These are phyloP conservation scores for Ophiognomonia clavigignenti-juglandacearum DNA, from an alignment of 2,329 filamentous ascomycete genomes.

Conservation along the genomic window DNA sequence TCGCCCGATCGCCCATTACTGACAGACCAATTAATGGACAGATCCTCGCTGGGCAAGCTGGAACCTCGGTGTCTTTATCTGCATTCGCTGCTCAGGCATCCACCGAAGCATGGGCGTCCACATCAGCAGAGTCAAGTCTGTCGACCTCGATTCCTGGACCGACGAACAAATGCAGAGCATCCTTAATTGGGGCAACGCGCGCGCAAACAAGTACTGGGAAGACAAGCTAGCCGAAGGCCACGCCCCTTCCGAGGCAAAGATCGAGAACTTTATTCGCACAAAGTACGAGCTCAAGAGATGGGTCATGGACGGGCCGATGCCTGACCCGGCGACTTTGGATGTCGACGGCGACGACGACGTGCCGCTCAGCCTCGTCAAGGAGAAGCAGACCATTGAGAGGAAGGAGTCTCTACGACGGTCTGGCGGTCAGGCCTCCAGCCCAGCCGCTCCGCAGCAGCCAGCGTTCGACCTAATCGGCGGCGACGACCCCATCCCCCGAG, in stretches of 20 bases:
- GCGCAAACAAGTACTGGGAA: conserved; percentile 99
- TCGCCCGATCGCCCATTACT: not conserved
- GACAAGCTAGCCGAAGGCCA: conserved; percentile 87
- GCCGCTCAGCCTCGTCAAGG: conserved; percentile 56
- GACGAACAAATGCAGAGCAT: conserved; percentile 96
- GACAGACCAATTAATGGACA: conserved; percentile 33
- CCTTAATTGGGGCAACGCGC: conserved; percentile 89
- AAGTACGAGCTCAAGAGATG: conserved; percentile 99
- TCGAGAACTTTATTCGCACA: conserved; percentile 98
- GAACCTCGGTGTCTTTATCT: conserved; percentile 96
- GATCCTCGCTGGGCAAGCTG: conserved; percentile 98
- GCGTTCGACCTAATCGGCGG: conserved; percentile 81
- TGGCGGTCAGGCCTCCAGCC: conserved; percentile 28
- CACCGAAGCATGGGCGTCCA: conserved; percentile 99
- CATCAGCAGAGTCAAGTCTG: conserved; percentile 96
- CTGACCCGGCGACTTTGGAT: conserved; percentile 85
- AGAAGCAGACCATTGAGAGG: conserved; percentile 60
- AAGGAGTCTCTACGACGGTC: conserved; percentile 55
- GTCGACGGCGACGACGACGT: conserved; percentile 82
- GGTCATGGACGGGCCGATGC: conserved; percentile 97
- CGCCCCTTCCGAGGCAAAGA: conserved; percentile 92
- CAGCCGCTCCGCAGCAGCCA: conserved; percentile 30
- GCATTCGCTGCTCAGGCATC: conserved; percentile 97
- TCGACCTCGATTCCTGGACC: conserved; percentile 97
- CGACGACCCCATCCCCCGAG: conserved; percentile 62